Evolutionary conservation across 2,329 filamentous ascomycete species (phyloP), one percentile per base, ranked within the genome.

Genomic region (Aspergillus persii): DNA sequence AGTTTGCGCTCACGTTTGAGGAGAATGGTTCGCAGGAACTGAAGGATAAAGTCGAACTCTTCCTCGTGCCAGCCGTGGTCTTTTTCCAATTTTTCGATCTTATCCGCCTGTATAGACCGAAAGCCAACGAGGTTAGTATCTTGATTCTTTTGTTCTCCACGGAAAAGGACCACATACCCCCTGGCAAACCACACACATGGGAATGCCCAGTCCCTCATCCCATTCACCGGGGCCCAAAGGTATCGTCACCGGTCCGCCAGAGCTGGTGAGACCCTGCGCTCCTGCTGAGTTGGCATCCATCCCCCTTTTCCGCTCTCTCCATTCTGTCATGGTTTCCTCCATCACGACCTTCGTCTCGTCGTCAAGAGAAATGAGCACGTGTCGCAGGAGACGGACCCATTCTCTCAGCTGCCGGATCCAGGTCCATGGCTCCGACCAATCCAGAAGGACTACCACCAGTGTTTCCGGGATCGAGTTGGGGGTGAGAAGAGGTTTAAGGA

Each of bases 1-100:
- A 68, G 23, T 69, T 72, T 59, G 72, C 52, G 68, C 88, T 76
- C 78, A 93, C 92, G 86, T 80, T 93, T 94, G 63, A 99, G 81
- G 47, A 99, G 79, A 44, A 96, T 87, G 0, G 95, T 98, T 65
- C 95, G 86, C 70, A 99, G 80, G 73, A 93, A 96, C 72, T 99
- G 95, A 60, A 97, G 83, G 48, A 99, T 91, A 66, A 95, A 93
- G 74, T 99, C 95, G 70, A 99, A 99, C 68, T 96, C 90, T 66
- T 96, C 92, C 76, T 99, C 95, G 76, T 92, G 94, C 92, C 94
- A 99, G 12, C 89, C 87, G 60, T 93, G 88, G 53, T 92, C 93
- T 74, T 91, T 92, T 77, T 98, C 95, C 59, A 99, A 77, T 44
- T 86, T 85, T 71, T 98, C 93, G 74, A 98, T 96, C 74, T 91